Evolutionary conservation across 805 yeast genomes (phyloP).

Genomic region (Dipodascus albidus): DNA sequence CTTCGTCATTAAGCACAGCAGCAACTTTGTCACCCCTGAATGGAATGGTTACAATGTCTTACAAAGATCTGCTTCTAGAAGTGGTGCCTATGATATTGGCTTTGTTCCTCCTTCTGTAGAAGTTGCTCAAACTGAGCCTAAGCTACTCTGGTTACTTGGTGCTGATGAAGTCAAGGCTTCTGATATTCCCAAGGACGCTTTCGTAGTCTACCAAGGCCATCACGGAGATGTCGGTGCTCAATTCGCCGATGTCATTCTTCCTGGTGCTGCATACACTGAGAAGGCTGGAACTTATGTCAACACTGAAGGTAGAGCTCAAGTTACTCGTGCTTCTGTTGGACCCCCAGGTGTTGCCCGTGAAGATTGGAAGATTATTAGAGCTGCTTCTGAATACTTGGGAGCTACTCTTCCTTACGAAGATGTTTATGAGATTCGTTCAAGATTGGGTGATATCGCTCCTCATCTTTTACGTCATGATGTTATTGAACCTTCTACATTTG

Average conservation of each 20-base stretch:
- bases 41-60: conserved; percentile 78
- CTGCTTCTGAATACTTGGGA: conserved; percentile 66
- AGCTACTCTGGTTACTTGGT: conserved; percentile 68
- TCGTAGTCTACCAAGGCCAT: conserved; percentile 84
- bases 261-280: conserved; percentile 84
- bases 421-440: conserved; percentile 48
- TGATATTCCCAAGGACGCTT: conserved; percentile 73
- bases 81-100: conserved; percentile 79
- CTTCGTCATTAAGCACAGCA: conserved; percentile 41
- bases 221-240: conserved; percentile 88
- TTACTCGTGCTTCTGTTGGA: conserved; percentile 75
- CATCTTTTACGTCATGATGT: conserved; percentile 66
- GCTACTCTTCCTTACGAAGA: conserved; percentile 69
- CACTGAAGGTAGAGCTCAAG: conserved; percentile 83
- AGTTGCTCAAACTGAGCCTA: conserved; percentile 42
- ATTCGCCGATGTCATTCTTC: conserved; percentile 75
- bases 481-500: conserved; percentile 54
- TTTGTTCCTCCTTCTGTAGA: conserved; percentile 44
- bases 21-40: conserved; percentile 51
- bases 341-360: conserved; percentile 87
- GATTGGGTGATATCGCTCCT: conserved; percentile 72
- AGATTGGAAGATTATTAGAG: conserved; percentile 83
- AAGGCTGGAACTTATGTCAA: conserved; percentile 75
- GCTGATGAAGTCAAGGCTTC: conserved; percentile 68
- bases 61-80: conserved; percentile 81